phyloP scores from a whole-genome alignment of 345 rosid genomes.

The Eucalyptus erythrocorys region DNA sequence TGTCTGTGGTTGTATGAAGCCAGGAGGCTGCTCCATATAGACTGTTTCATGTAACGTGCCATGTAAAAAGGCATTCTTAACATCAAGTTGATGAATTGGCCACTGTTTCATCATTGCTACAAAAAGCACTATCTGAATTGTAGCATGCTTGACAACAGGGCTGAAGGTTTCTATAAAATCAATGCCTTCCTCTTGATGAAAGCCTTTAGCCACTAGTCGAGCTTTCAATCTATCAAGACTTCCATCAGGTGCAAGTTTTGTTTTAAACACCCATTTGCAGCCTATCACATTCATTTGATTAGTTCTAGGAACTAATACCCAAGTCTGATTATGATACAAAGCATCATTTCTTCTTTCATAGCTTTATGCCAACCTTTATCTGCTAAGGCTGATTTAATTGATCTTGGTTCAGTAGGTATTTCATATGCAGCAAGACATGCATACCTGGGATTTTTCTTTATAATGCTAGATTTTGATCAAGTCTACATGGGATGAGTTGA shows the following conservation, averaged over 20 bases:
- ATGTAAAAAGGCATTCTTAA: not conserved
- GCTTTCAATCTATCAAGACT: not conserved
- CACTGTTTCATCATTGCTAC: not conserved
- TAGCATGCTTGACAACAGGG: not conserved
- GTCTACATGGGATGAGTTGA: not conserved
- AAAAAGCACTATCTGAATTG: not conserved
- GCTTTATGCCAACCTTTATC: too few relatives aligned
- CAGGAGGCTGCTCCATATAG: not conserved
- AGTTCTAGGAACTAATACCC: not conserved
- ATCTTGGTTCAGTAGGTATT: not conserved
- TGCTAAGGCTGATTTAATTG: fast-evolving
- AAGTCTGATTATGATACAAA: fast-evolving
- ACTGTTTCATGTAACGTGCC: not conserved
- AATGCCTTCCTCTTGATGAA: not conserved
- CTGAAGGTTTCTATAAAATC: not conserved
- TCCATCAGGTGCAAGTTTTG: not conserved
- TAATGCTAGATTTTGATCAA: not conserved
- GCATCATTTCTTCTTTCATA: not conserved
- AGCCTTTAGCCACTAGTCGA: not conserved
- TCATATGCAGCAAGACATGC: not conserved
- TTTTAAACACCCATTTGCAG: not conserved
- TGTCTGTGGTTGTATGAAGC: not conserved
- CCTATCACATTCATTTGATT: not conserved
- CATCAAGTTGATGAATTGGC: not conserved
- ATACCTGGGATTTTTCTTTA: not conserved